Conservation (phyloP, 768 basidiomycete genomes). For the Leccinum rimulosum region DNA sequence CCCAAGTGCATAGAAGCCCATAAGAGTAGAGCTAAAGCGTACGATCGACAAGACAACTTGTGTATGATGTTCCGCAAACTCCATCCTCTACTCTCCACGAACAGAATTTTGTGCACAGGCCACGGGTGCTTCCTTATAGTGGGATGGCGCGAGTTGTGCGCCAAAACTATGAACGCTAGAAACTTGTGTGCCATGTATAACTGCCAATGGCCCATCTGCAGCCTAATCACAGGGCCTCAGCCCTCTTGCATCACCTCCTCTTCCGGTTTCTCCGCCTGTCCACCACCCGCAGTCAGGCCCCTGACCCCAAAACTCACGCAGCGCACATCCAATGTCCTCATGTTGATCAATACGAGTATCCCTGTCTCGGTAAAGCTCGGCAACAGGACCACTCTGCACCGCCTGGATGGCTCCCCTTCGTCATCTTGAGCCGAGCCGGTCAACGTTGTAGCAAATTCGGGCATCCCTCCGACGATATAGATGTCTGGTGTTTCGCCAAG, state of each 20-base stretch:
- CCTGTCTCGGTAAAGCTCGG: slow-evolving; percentile 83
- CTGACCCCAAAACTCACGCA: slow-evolving; percentile 54
- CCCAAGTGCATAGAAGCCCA: not conserved
- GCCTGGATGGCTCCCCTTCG: slow-evolving; percentile 29
- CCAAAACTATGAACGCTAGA: not conserved
- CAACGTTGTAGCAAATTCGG: slow-evolving; percentile 72
- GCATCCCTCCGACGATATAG: slow-evolving; percentile 92
- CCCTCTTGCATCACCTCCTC: slow-evolving; percentile 26
- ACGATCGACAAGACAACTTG: not conserved
- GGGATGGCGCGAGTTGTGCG: not conserved
- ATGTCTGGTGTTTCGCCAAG: slow-evolving; percentile 83
- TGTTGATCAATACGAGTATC: slow-evolving; percentile 72
- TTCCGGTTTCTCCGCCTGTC: slow-evolving; percentile 4
- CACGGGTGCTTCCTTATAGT: not conserved
- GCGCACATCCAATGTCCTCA: slow-evolving; percentile 70
- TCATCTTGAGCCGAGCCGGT: slow-evolving; percentile 41
- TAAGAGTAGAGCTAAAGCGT: not conserved
- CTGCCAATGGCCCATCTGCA: not conserved
- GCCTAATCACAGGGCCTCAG: slow-evolving; percentile 11
- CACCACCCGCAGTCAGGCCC: slow-evolving; percentile 30
- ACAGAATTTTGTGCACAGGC: no score
- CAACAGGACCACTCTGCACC: slow-evolving; percentile 73
- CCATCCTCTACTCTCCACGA: no score
- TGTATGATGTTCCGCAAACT: no score
- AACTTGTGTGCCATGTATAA: no score